Evolutionary conservation across 2,329 filamentous ascomycete species (phyloP).

Genomic region (Fusarium nygamai): DNA sequence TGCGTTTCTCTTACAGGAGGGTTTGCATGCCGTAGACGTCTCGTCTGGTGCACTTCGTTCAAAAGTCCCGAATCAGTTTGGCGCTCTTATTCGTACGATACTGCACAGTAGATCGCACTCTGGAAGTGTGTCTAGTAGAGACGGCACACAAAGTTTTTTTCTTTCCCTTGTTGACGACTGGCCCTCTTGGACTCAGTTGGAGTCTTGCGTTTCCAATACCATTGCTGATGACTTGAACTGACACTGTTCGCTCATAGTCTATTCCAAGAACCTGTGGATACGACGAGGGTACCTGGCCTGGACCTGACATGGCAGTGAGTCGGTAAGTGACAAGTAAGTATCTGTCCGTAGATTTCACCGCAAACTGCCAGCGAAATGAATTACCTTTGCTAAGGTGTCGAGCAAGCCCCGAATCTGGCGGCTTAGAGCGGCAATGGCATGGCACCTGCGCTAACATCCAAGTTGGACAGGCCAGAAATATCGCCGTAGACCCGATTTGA

Average conservation of each 20-base stretch:
- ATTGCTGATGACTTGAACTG: not conserved
- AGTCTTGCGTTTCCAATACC: not conserved
- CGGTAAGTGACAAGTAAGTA: constrained; percentile 35
- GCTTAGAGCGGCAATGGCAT: constrained; percentile 46
- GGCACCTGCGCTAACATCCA: constrained; percentile 38
- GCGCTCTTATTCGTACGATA: constrained; percentile 10
- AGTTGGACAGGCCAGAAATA: constrained; percentile 31
- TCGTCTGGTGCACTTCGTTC: constrained; percentile 23
- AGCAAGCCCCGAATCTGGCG: constrained; percentile 35
- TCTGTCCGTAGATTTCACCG: constrained; percentile 24
- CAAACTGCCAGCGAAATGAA: constrained; percentile 29
- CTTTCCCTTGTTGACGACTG: not conserved
- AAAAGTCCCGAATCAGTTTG: constrained; percentile 22
- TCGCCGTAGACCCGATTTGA: constrained; percentile 42
- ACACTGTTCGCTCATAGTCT: not conserved
- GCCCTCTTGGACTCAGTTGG: not conserved
- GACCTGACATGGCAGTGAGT: constrained; percentile 23
- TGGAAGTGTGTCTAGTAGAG: constrained; percentile 12
- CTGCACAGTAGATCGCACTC: constrained; percentile 20
- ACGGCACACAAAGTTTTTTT: constrained; percentile 21
- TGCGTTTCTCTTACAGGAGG: constrained; percentile 25
- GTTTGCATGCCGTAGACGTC: constrained; percentile 36
- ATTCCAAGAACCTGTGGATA: constrained; percentile 33
- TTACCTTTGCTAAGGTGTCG: not conserved
- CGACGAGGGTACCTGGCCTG: constrained; percentile 32